Base-by-base conservation (phyloP, 1,139 yeast genomes). In the Tardiomyces digboiensis region DNA sequence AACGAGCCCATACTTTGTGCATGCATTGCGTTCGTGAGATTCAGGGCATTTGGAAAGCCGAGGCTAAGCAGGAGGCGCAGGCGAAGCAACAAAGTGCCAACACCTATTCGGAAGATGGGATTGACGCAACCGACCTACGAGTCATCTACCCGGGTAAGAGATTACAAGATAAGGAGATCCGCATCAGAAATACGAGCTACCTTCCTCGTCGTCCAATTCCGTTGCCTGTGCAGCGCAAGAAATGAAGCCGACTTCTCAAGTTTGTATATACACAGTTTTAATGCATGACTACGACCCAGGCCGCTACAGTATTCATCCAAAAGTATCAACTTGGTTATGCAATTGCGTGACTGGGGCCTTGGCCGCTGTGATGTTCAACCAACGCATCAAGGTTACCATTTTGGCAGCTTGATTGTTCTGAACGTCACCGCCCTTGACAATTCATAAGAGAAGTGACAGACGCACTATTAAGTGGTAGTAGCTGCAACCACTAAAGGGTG, bases 1-100 rank as follows among this genome's bases (percentile, higher is more conserved):
- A 89, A 66, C 74, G 97, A 59, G 80, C 93, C 2, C 95, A 89
- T 63, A 80, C 88, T 46, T 73, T 89, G 62, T 89, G 98, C 66
- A 87, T 87, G 95, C 77, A 84, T 60, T 89, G 98, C 66, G 89
- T 87, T 50, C 78, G 75, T 37, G 91, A 87, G 61, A 83, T 89
- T 57, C 81, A 78, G 60, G 68, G 74, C 44, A 72, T 84, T 44
- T 84, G 95, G 82, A 81, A 76, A 55, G 70, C 52, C 68, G 71
- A 49, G 62, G 66, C 43, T 59, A 52, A 50, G 48, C 55, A 42
- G 22, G 49, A 40, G 16, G 45, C 51, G 3, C 46, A 46, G 19
- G 50, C 46, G 37, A 43, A 42, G 33, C 44, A 44, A 19, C 41
- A 48, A 26, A 50, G 49, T 19, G 56, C 51, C 21, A 45, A 48